Base-by-base conservation (phyloP, 345 rosid genomes). In the Salix arbutifolia region DNA sequence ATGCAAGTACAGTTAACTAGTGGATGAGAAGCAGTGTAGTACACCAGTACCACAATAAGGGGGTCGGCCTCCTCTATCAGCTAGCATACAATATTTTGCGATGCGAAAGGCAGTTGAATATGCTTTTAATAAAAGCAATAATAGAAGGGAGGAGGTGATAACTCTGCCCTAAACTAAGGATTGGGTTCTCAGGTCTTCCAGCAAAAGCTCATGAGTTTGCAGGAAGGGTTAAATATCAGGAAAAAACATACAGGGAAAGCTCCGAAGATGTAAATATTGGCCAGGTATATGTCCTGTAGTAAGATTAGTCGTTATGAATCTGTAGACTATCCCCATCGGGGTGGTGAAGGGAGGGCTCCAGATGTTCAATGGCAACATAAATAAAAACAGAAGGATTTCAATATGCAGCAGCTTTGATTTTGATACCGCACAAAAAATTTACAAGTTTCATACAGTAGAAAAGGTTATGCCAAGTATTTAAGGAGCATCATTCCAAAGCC, bases 401-500 rank as follows among this genome's bases (percentile, higher is more conserved):
- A 69, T 1, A 40, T 4, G 26, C 30, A 8, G 35, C 9, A 69
- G 30, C 50, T 10, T 4, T 40, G 8, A 40, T 42, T 16, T 3
- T 8, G 48, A 69, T 14, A 35, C 26, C 19, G 18, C 26, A 21
- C 1, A 19, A 60, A 38, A 61, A 46, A 44, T 28, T 48, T 65
- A 28, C 77, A 65, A 65, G 44, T 53, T 56, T 19, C 21, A 53
- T 9, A 16, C 33, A 48, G 14, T 16, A 16, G 10, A 18, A 6
- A 21, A 26, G 26, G 67, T 25, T 25, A 46, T 30, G 60, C 6
- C 81, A 91, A 67, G 70, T 82, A 56, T 77, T 74, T 85, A n/a
- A 94, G 93, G 56, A 94, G 88, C n/a, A 78, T 79, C 48, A 74
- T 74, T 78, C 93, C 97, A 71, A 86, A 88, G 19, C 86, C 94